phyloP scores from a whole-genome alignment of 768 basidiomycete genomes.

The Clavaria fumosa region DNA sequence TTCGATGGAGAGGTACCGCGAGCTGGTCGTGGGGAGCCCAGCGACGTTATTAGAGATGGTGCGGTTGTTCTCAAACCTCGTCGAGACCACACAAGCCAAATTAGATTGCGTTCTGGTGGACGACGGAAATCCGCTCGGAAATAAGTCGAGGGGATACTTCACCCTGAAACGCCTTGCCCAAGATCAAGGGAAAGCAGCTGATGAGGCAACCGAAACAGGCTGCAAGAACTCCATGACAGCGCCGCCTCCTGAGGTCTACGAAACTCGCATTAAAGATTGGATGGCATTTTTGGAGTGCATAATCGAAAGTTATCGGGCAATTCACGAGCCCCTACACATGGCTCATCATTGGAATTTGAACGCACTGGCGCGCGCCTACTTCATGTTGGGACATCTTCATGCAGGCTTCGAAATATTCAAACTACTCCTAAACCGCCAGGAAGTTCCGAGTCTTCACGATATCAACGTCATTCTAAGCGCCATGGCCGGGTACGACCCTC shows the following conservation, averaged over 20 bases:
- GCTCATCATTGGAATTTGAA: constrained; percentile 39
- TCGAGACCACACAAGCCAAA: constrained; percentile 11
- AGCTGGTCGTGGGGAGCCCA: constrained; percentile 29
- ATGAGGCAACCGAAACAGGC: neutral
- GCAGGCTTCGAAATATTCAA: constrained; percentile 34
- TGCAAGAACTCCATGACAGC: constrained; percentile 1
- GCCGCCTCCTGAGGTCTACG: neutral
- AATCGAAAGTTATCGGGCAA: constrained; percentile 25
- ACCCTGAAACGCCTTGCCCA: too few relatives aligned
- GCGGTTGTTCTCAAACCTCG: constrained; percentile 26
- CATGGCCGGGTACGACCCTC: constrained; percentile 34
- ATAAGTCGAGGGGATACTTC: too few relatives aligned
- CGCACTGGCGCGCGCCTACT: constrained; percentile 45
- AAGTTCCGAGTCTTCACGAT: constrained; percentile 47
- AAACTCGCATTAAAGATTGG: constrained; percentile 14
- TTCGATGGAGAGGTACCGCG: constrained; percentile 25
- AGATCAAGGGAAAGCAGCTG: too few relatives aligned
- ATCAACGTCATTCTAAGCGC: constrained; percentile 46
- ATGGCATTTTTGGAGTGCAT: constrained; percentile 30
- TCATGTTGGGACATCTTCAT: constrained; percentile 33
- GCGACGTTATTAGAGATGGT: constrained; percentile 34
- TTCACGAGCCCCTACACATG: constrained; percentile 29
- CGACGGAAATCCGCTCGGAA: neutral
- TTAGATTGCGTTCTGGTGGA: constrained; percentile 1
- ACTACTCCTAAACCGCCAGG: constrained; percentile 29